Base-by-base conservation (phyloP, 1,284 basidiomycete genomes). In the Cryptococcus floricola region DNA sequence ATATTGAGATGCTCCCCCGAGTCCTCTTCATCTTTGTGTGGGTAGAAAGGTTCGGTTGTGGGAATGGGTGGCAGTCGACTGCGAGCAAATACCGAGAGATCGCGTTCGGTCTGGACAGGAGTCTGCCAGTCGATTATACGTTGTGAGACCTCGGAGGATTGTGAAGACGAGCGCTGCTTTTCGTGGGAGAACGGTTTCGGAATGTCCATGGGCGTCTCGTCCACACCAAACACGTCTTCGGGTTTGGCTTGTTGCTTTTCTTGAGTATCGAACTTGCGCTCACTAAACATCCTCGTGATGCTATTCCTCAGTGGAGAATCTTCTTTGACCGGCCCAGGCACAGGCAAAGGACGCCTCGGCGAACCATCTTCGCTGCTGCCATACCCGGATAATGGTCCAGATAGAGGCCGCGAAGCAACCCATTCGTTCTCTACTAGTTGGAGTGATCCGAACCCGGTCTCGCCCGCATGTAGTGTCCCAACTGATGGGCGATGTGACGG, bases 361-460 rank as follows among this genome's bases (percentile, higher is more conserved):
- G 31, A 34, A 8, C 31, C 31, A 34, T 34, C 3, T 10, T 34
- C 31, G 5, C 31, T 34, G 10, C 31, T 34, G 31, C 31, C 31
- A 34, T 34, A 34, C 31, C 31, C 31, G 10, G 31, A 34, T 8
- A 10, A 10, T 34, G 31, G 31, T 10, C 31, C 31, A 34, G 31
- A 34, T 10, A 34, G 31, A 5, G 31, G 31, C 31, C 31, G 31
- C 31, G 31, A 34, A 34, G 69, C 68, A n/a, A 75, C 63, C 73
- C 73, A 75, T 14, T 61, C 56, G 57, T 74, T 71, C 2, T 71
- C 73, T 23, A 74, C 66, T 0, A 68, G 65, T 16, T 64, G 69
- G 6, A 60, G 54, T 4, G 67, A 59, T 31, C 58, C 56, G 25
- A 37, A 23, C 1, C 48, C 48, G 1, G 57, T 34, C 27, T 63